Conservation (phyloP, 352 stramenopile species). For the Pseudoperonospora humuli region DNA sequence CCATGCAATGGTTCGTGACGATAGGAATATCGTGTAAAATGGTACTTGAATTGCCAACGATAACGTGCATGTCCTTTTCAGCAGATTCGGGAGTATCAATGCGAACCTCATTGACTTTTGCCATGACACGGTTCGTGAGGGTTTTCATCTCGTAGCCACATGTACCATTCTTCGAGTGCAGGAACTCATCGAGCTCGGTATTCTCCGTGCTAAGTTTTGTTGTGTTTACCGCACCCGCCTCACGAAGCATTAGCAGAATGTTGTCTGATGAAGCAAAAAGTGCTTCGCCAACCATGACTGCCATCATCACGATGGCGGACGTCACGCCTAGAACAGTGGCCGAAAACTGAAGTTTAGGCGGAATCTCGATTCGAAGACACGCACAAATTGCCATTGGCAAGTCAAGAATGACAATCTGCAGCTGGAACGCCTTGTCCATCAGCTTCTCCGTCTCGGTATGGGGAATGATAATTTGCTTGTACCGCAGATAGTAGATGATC, state of each 20-base stretch:
- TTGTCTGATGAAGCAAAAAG: slow-evolving; percentile 15
- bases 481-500: slow-evolving; percentile 25
- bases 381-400: slow-evolving; percentile 13
- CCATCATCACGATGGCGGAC: slow-evolving; percentile 26
- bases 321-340: slow-evolving; percentile 10
- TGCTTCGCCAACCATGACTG: slow-evolving; percentile 15
- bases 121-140: slow-evolving; percentile 25
- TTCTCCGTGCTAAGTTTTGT: background rate
- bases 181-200: slow-evolving; percentile 10
- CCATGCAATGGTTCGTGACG: slow-evolving; percentile 28
- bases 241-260: slow-evolving; percentile 24
- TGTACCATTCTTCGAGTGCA: slow-evolving; percentile 19
- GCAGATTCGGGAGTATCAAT: slow-evolving; percentile 14
- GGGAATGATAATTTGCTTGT: slow-evolving; percentile 10
- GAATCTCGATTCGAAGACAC: slow-evolving; percentile 14
- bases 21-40: slow-evolving; percentile 15
- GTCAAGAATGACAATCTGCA: slow-evolving; percentile 22
- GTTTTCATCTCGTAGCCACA: slow-evolving; percentile 24
- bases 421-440: slow-evolving; percentile 17
- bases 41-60: slow-evolving; percentile 17
- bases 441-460: slow-evolving; percentile 14
- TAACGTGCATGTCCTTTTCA: slow-evolving; percentile 15
- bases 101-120: slow-evolving; percentile 24
- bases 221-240: slow-evolving; percentile 14
- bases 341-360: slow-evolving; percentile 13